phyloP scores from a whole-genome alignment of 305 asterid genomes.

The Rubia peregrina region DNA sequence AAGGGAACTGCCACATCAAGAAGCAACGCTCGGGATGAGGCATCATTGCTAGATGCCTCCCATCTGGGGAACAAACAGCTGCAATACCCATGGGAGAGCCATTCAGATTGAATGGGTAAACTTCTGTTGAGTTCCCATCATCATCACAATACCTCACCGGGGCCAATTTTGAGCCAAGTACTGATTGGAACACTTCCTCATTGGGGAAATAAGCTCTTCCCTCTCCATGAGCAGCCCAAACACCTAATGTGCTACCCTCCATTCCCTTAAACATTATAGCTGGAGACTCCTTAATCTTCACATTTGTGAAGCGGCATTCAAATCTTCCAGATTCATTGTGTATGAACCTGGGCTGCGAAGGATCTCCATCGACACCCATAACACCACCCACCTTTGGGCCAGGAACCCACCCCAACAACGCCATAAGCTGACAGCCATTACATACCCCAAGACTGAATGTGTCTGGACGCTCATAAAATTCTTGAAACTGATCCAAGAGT shows the following conservation, averaged over 20 bases:
- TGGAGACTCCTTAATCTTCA: conserved; percentile 65
- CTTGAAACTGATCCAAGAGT: conserved; percentile 67
- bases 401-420: conserved; percentile 92
- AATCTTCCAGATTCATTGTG: conserved; percentile 86
- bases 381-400: conserved; percentile 78
- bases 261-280: conserved; percentile 81
- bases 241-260: conserved; percentile 87
- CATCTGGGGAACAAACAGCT: conserved; percentile 83
- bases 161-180: conserved; percentile 48
- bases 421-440: conserved; percentile 98
- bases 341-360: conserved; percentile 83
- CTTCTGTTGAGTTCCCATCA: conserved; percentile 59
- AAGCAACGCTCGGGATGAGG: conserved; percentile 92
- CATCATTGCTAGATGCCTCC: conserved; percentile 95
- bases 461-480: conserved; percentile 65
- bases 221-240: conserved; percentile 98
- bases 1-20: conserved; percentile 94
- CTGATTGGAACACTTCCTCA: conserved; percentile 29
- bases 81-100: conserved; percentile 94
- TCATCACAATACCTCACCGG: conserved; percentile 83
- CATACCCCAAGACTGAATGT: conserved; percentile 92
- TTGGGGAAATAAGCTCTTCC: conserved; percentile 88
- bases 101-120: conserved; percentile 75
- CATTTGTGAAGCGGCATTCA: conserved; percentile 87
- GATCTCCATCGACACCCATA: conserved; percentile 53